These are phyloP conservation scores for Agroathelia rolfsii DNA, from an alignment of 1,284 basidiomycete genomes.

Conservation along the genomic window DNA sequence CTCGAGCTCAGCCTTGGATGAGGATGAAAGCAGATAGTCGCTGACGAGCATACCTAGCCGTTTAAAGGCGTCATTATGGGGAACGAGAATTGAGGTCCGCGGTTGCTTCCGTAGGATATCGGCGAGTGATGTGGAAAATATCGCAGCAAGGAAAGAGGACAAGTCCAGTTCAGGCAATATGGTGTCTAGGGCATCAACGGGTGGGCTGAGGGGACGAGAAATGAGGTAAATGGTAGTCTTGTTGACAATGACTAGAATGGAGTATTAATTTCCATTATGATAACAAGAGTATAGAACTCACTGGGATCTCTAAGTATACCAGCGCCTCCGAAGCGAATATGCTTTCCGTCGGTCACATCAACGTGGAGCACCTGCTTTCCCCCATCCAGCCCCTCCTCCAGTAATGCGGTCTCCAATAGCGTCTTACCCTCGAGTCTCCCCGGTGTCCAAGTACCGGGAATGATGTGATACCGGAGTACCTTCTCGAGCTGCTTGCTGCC, in stretches of 20 bases:
- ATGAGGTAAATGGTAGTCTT: conserved; percentile 87
- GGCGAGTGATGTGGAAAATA: conserved; percentile 78
- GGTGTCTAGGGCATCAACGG: conserved; percentile 73
- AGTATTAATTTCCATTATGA: conserved; percentile 1
- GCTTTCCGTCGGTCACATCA: conserved; percentile 48
- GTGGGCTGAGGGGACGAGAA: conserved; percentile 74
- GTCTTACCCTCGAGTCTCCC: conserved; percentile 64
- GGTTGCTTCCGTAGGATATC: conserved; percentile 59
- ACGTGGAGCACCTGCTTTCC: conserved; percentile 68
- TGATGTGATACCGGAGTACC: conserved; percentile 76
- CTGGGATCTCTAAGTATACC: conserved; percentile 70
- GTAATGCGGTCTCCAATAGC: conserved; percentile 72
- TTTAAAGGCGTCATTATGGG: conserved; percentile 82
- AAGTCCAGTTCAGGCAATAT: conserved; percentile 77
- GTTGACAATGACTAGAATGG: conserved; percentile 51
- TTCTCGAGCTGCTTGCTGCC: conserved; percentile 61
- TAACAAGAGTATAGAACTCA: conserved; percentile 27
- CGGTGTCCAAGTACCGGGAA: conserved; percentile 66
- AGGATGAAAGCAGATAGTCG: conserved; percentile 72
- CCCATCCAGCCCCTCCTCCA: conserved; percentile 55
- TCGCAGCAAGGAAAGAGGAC: conserved; percentile 83
- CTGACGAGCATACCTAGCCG: conserved; percentile 79
- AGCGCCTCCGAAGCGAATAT: conserved; percentile 79
- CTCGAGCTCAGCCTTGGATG: conserved; percentile 71
- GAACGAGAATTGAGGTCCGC: conserved; percentile 78